Evolutionary conservation across 2,329 filamentous ascomycete genomes (phyloP).

Genomic region (Colletotrichum sp.): DNA sequence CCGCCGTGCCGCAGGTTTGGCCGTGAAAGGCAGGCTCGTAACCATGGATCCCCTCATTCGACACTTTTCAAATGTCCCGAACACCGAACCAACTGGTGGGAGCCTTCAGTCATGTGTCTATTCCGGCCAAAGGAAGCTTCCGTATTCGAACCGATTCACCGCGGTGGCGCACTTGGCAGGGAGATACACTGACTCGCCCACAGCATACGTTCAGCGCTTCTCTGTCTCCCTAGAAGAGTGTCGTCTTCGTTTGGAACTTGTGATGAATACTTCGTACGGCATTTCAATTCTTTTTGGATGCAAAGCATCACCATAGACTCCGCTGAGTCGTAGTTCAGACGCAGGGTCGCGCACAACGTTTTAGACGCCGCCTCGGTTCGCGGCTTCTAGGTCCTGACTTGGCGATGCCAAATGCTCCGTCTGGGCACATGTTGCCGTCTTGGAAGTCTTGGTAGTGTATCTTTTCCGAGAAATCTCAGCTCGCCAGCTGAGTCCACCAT

Average conservation of each 20-base stretch:
- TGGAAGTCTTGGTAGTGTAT: constrained; percentile 5
- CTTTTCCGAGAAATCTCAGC: neutral
- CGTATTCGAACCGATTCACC: neutral
- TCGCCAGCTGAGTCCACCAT: neutral
- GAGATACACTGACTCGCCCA: neutral
- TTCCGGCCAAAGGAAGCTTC: neutral
- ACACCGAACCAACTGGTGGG: neutral
- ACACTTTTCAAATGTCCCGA: neutral
- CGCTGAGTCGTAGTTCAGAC: neutral
- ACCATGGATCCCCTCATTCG: neutral
- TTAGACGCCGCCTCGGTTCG: neutral
- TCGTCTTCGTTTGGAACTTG: too few species aligned
- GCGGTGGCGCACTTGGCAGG: neutral
- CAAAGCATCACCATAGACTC: neutral
- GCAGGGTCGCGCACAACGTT: neutral
- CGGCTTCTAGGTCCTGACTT: neutral
- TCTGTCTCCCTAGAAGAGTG: neutral
- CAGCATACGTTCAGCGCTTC: neutral
- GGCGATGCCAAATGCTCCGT: constrained; percentile 15
- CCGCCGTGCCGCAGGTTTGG: neutral
- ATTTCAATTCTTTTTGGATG: rapidly evolving
- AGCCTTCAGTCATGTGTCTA: neutral
- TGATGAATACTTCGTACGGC: neutral
- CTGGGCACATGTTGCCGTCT: constrained; percentile 16
- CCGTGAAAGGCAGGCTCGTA: neutral